Evolutionary conservation across 2,329 filamentous ascomycete genomes (phyloP).

Genomic region (Endocalyx cinctus): DNA sequence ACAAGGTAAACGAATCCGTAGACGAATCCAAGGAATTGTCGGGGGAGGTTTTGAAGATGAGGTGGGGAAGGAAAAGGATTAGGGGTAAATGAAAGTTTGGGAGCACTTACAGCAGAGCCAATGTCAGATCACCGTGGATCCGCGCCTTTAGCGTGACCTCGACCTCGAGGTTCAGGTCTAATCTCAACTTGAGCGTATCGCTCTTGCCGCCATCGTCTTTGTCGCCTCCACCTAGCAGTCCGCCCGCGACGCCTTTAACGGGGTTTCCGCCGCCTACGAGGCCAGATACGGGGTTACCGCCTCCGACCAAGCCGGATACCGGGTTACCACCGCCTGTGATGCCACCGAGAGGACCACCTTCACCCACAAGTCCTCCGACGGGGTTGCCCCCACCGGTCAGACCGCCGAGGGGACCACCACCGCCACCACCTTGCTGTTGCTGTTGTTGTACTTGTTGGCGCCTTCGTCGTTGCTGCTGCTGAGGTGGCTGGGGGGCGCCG

Average conservation of each 20-base stretch:
- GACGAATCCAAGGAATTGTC: neutral
- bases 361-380: constrained; percentile 21
- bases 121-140: constrained; percentile 77
- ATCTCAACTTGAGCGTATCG: constrained; percentile 65
- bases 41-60: constrained; percentile 2
- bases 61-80: constrained; percentile 1
- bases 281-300: constrained; percentile 24
- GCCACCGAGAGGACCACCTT: constrained; percentile 17
- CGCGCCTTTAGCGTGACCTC: constrained; percentile 83
- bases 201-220: constrained; percentile 37
- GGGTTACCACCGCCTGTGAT: constrained; percentile 15
- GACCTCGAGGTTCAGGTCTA: constrained; percentile 78
- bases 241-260: constrained; percentile 23
- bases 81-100: constrained; percentile 4
- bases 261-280: constrained; percentile 20
- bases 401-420: constrained; percentile 16
- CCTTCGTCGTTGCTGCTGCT: no score
- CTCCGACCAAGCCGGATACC: constrained; percentile 22
- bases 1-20: neutral
- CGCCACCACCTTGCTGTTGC: constrained; percentile 14
- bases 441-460: constrained; percentile 17
- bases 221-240: constrained; percentile 15
- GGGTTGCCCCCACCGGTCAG: constrained; percentile 10
- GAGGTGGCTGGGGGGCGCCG: constrained; percentile 18
- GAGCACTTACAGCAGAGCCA: constrained; percentile 58